A percentile compares a stretch with the other conserved stretches of the same genome.
Evolutionary conservation across 805 yeast species (phyloP).

Genomic region (Candida montana): DNA sequence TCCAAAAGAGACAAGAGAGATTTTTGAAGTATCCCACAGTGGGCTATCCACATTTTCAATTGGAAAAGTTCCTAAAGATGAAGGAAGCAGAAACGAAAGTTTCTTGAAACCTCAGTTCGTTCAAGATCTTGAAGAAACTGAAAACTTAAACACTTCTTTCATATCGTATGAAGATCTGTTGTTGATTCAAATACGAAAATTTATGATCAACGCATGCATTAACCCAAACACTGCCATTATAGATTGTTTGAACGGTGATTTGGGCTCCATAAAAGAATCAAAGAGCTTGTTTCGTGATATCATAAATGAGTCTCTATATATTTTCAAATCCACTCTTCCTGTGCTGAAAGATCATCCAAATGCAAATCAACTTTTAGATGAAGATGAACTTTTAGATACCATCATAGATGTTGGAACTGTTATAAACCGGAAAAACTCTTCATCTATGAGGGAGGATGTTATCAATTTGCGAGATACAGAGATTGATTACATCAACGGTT

Average conservation of each 20-base stretch:
- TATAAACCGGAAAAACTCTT: conserved; percentile 49
- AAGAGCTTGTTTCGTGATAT: conserved; percentile 28
- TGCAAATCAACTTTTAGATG: conserved; percentile 20
- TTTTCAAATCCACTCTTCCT: conserved; percentile 29
- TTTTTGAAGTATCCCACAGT: conserved; percentile 55
- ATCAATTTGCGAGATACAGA: conserved; percentile 56
- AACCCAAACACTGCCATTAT: conserved; percentile 78
- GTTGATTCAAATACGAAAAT: conserved; percentile 65
- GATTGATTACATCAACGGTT: conserved; percentile 81
- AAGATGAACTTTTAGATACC: conserved; percentile 28
- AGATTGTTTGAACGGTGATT: conserved; percentile 74
- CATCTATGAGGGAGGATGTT: conserved; percentile 53
- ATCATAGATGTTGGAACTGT: conserved; percentile 38
- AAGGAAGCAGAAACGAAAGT: too few species aligned
- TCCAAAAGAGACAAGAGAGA: conserved; percentile 25
- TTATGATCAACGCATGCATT: conserved; percentile 75
- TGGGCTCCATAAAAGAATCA: conserved; percentile 47
- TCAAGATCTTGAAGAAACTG: conserved; percentile 23
- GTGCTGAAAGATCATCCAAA: conserved; percentile 22
- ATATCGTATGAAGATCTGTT: conserved; percentile 43
- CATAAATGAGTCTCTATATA: conserved; percentile 29
- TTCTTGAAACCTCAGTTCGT: conserved; percentile 19
- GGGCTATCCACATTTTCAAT: conserved; percentile 62
- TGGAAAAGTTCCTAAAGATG: conserved; percentile 44
- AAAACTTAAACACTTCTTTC: conserved; percentile 26